Evolutionary conservation across 139 green algal genomes (phyloP).

Genomic region (Picochlorum sp.): DNA sequence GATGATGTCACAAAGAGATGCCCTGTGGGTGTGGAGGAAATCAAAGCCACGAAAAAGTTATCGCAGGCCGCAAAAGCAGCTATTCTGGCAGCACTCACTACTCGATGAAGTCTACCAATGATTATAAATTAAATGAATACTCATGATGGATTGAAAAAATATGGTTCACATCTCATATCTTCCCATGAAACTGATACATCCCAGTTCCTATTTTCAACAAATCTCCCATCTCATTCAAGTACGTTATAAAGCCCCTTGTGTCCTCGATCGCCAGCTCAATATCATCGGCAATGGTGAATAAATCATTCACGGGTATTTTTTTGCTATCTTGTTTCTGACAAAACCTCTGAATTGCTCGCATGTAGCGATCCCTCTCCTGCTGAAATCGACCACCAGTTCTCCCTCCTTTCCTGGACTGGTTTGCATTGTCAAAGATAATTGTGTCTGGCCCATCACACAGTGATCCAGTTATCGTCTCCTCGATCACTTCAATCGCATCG

Average conservation of each 20-base stretch:
- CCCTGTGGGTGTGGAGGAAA: slow-evolving; percentile 20
- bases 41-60: slow-evolving; percentile 32
- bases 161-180: background rate
- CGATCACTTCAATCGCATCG: slow-evolving; percentile 72
- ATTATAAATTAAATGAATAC: background rate
- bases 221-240: slow-evolving; percentile 73
- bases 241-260: slow-evolving; percentile 44
- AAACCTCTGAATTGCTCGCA: slow-evolving; percentile 39
- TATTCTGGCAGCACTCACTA: slow-evolving; percentile 29
- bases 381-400: slow-evolving; percentile 30
- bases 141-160: background rate
- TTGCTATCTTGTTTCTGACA: slow-evolving; percentile 22
- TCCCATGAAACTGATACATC: slow-evolving; percentile 23
- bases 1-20: background rate
- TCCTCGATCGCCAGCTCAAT: slow-evolving; percentile 52
- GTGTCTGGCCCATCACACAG: slow-evolving; percentile 23
- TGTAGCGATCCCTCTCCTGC: slow-evolving; percentile 53
- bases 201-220: slow-evolving; percentile 54
- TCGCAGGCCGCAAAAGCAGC: slow-evolving; percentile 29
- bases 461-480: slow-evolving; percentile 45
- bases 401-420: slow-evolving; percentile 7
- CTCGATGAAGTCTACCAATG: background rate
- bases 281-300: slow-evolving; percentile 49
- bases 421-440: slow-evolving; percentile 38
- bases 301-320: background rate